A percentile compares a stretch with the other conserved stretches of the same genome.
Conservation (phyloP, 495 filamentous ascomycete species). For the Neurospora hispaniola region DNA sequence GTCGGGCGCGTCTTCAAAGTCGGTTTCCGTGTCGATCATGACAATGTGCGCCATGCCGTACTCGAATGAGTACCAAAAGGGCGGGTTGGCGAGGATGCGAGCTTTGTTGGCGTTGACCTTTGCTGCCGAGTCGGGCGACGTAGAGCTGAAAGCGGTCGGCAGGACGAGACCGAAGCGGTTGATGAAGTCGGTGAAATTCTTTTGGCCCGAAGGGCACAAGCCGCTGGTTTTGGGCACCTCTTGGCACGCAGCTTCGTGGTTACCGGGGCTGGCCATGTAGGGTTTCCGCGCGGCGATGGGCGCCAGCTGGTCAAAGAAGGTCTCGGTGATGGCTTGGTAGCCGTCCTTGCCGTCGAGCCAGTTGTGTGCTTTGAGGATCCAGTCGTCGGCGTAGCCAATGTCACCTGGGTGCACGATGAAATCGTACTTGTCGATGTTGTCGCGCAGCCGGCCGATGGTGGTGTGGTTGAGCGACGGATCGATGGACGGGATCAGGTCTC, state of each 20-base stretch:
- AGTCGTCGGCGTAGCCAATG: constrained; percentile 40
- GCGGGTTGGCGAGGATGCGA: constrained; percentile 39
- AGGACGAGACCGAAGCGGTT: constrained; percentile 44
- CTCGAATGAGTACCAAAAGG: constrained; percentile 57
- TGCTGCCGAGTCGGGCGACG: constrained; percentile 32
- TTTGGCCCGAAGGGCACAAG: constrained; percentile 46
- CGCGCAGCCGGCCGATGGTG: constrained; percentile 46
- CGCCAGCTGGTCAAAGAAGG: constrained; percentile 33
- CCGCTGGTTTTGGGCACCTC: constrained; percentile 31
- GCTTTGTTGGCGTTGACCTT: constrained; percentile 38
- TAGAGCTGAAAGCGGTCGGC: constrained; percentile 37
- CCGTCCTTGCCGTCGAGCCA: constrained; percentile 29
- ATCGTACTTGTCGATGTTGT: constrained; percentile 47
- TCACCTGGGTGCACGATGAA: constrained; percentile 48
- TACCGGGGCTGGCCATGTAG: constrained; percentile 36
- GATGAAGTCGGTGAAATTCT: constrained; percentile 50
- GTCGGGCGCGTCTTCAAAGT: constrained; percentile 37
- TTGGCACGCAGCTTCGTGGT: constrained; percentile 34
- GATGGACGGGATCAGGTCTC: constrained; percentile 40
- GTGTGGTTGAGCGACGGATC: constrained; percentile 51
- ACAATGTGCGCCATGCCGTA: constrained; percentile 49
- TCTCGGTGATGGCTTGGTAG: constrained; percentile 34
- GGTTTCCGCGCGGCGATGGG: constrained; percentile 32
- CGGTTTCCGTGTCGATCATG: constrained; percentile 50
- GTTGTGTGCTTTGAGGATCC: constrained; percentile 31